Evolutionary conservation across 2,329 filamentous ascomycete species (phyloP).

Genomic region (Thermochaetoides dissita): DNA sequence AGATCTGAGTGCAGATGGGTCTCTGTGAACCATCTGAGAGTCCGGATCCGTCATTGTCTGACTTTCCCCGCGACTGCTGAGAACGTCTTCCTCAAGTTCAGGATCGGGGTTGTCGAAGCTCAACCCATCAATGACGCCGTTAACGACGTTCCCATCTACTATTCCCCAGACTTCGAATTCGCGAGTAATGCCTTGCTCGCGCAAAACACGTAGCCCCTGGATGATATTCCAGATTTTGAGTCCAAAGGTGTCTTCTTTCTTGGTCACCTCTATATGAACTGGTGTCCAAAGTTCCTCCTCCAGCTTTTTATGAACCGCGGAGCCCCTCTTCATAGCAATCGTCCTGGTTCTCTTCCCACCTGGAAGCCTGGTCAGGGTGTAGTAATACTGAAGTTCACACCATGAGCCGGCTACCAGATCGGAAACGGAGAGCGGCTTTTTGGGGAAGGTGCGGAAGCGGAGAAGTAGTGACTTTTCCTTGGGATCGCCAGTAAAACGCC

Average conservation of each 20-base stretch:
- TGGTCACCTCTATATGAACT: slow-evolving; percentile 56
- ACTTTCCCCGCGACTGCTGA: slow-evolving; percentile 22
- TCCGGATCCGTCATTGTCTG: slow-evolving; percentile 12
- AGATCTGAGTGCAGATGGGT: too few species aligned
- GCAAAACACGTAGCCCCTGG: slow-evolving; percentile 63
- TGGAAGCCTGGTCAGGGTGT: slow-evolving; percentile 58
- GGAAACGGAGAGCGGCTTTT: slow-evolving; percentile 70
- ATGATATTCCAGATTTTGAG: slow-evolving; percentile 82
- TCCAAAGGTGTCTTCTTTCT: slow-evolving; percentile 70
- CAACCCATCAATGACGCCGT: slow-evolving; percentile 79
- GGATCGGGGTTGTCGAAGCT: slow-evolving; percentile 64
- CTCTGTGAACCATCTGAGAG: too few species aligned
- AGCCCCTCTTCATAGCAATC: slow-evolving; percentile 70
- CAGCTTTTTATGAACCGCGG: slow-evolving; percentile 63
- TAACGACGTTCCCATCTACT: slow-evolving; percentile 68
- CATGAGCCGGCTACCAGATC: slow-evolving; percentile 81
- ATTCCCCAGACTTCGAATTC: slow-evolving; percentile 78
- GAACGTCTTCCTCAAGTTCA: slow-evolving; percentile 49
- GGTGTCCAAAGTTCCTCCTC: slow-evolving; percentile 75
- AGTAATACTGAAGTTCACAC: slow-evolving; percentile 93
- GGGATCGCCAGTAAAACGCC: too few species aligned
- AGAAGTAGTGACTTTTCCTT: slow-evolving; percentile 44
- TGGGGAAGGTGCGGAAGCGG: slow-evolving; percentile 63
- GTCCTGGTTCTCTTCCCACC: slow-evolving; percentile 64
- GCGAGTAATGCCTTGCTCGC: slow-evolving; percentile 56